These are phyloP conservation scores for Cladorrhinum sp. DNA, from an alignment of 2,329 filamentous ascomycete species.

Conservation along the genomic window DNA sequence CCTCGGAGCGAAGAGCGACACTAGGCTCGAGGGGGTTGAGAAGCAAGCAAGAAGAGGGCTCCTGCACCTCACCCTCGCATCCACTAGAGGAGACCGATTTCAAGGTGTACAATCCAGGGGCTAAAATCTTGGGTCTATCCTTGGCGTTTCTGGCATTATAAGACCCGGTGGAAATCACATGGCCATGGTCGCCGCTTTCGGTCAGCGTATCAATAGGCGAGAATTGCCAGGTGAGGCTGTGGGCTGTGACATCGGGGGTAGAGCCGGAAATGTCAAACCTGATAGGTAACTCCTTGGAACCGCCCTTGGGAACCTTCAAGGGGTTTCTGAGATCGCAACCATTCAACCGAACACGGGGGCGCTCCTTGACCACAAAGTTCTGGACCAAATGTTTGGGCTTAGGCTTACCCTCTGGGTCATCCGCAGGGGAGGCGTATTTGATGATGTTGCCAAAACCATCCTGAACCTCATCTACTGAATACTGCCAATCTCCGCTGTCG, in stretches of 20 bases:
- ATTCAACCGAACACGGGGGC: conserved; percentile 68
- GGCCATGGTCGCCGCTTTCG: conserved; percentile 66
- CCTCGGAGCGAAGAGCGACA: conserved; percentile 68
- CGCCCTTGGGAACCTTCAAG: conserved; percentile 77
- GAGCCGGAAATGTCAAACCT: conserved; percentile 62
- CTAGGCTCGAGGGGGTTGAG: conserved; percentile 88
- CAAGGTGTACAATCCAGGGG: conserved; percentile 83
- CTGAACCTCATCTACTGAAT: conserved; percentile 85
- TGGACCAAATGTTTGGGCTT: conserved; percentile 66
- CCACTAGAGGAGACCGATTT: conserved; percentile 74
- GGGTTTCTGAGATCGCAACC: conserved; percentile 78
- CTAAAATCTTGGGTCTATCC: conserved; percentile 65
- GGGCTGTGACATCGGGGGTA: conserved; percentile 58
- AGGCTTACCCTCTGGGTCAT: conserved; percentile 64
- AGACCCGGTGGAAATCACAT: conserved; percentile 54
- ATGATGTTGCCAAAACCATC: conserved; percentile 87
- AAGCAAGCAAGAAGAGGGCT: conserved; percentile 89
- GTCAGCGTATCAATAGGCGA: conserved; percentile 69
- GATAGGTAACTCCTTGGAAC: conserved; percentile 65
- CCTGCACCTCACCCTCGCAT: conserved; percentile 83
- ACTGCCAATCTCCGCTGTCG: conserved; percentile 77
- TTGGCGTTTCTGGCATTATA: conserved; percentile 59
- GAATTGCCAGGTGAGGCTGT: conserved; percentile 78
- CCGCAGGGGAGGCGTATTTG: conserved; percentile 63
- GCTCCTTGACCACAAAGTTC: conserved; percentile 79